These are phyloP conservation scores for Picea abies DNA, from an alignment of 83 land plant species.

Conservation along the genomic window DNA sequence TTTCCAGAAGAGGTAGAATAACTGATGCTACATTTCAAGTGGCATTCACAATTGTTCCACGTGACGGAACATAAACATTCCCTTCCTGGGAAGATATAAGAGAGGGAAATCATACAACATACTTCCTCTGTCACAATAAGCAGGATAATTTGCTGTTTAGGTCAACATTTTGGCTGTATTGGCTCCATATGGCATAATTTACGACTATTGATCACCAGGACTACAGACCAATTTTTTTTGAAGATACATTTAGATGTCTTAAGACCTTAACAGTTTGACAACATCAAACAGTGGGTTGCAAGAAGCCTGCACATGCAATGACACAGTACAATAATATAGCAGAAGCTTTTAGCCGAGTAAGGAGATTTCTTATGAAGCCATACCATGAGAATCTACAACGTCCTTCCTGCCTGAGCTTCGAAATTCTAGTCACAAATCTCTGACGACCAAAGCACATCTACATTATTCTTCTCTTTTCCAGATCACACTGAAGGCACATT, in stretches of 20 bases:
- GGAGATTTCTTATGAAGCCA: neutral
- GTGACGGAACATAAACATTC: neutral
- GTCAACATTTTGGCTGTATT: neutral
- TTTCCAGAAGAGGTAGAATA: neutral
- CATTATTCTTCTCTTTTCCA: slow-evolving; percentile 11
- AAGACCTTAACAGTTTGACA: neutral
- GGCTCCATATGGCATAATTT: slow-evolving; percentile 7
- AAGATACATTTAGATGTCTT: neutral
- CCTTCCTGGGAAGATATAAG: neutral
- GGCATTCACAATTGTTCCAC: too few relatives aligned
- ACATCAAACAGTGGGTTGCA: neutral
- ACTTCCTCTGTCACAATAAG: neutral
- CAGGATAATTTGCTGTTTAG: neutral
- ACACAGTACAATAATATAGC: neutral
- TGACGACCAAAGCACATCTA: neutral
- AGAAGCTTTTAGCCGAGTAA: neutral
- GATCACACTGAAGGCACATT: slow-evolving; percentile 18
- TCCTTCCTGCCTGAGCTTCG: neutral
- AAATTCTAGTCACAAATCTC: neutral
- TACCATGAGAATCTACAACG: neutral
- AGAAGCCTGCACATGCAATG: neutral
- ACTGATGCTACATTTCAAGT: neutral
- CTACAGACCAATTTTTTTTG: neutral
- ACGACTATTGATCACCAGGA: neutral
- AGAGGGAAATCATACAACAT: neutral